Evolutionary conservation across 306 rosid genomes (phyloP), one percentile per base, ranked within the genome.

Genomic region (Ceratonia siliqua): DNA sequence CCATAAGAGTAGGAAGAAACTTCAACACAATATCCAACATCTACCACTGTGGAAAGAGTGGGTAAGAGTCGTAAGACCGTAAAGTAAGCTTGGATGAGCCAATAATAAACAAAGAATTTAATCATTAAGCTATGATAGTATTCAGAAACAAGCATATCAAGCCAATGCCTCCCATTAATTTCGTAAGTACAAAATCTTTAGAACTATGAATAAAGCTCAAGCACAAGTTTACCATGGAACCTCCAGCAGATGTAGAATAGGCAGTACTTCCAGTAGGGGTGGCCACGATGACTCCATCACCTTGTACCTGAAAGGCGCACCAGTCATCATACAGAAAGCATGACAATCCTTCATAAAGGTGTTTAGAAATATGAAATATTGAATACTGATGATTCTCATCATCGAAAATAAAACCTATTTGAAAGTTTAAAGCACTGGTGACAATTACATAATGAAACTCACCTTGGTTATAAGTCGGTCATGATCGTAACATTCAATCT

Each of bases 221-320:
- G 42, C 39, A 72, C 5, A 62, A 77, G 54, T 82, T 83, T 85
- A 92, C 98, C 98, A 92, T 92, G 78, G 99, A 94, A 81, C 99
- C 99, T 73, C 97, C 99, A 9, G 99, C 97, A 77, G 99, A 91
- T 7, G 99, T 94, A 55, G 99, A 92, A 84, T 94, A 94, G 68
- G 99, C 99, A 59, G 99, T 94, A 75, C 99, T 94, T 86, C 99
- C 99, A 0, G 97, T 94, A 41, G 99, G 99, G 38, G 99, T 94
- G 78, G 97, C 99, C 28, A 94, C 89, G n/a, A 92, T 94, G 73
- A 94, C 99, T 78, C 99, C 99, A 69, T 94, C 99, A 62, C 96
- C 99, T 89, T 94, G 99, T 72, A 92, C 99, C 99, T 92, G 83
- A 83, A 83, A 66, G 38, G 39, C 30, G 42, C 17, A 59, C 35